phyloP scores from a whole-genome alignment of 2,329 filamentous ascomycete genomes.

The Tolypocladium endophyticum region DNA sequence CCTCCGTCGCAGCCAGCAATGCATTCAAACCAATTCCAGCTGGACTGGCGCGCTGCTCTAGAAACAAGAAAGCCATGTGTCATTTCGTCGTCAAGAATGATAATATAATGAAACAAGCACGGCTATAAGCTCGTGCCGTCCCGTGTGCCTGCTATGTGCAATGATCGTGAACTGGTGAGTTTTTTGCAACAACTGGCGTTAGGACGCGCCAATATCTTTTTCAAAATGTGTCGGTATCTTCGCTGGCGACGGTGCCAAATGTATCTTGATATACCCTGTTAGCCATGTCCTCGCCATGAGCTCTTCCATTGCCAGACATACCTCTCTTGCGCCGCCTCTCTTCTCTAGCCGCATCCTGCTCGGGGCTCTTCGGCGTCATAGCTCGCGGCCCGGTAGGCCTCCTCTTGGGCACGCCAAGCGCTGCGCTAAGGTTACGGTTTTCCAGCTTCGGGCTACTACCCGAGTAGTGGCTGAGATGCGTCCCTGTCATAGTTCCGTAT shows the following conservation, averaged over 20 bases:
- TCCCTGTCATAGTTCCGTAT: conserved; percentile 37
- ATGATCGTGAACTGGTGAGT: not conserved
- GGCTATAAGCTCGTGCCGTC: not conserved
- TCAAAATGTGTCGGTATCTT: conserved; percentile 27
- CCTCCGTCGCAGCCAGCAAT: not conserved
- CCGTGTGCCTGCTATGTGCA: not conserved
- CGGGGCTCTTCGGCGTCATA: conserved; percentile 47
- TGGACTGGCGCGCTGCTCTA: conserved; percentile 7
- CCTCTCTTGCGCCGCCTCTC: conserved; percentile 47
- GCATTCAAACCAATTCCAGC: not conserved
- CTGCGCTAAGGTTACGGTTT: conserved; percentile 46
- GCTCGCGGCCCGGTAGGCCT: conserved; percentile 48
- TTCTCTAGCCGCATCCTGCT: conserved; percentile 33
- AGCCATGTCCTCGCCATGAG: not conserved
- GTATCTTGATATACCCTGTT: conserved; percentile 14
- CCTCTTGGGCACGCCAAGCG: conserved; percentile 39
- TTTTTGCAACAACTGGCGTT: not conserved
- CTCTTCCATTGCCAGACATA: conserved; percentile 20
- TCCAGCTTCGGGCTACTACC: conserved; percentile 46
- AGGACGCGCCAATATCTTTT: not conserved
- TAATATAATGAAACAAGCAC: conserved; percentile 3
- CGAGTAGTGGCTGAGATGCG: conserved; percentile 38
- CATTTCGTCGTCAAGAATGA: conserved; percentile 9
- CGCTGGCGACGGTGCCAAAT: conserved; percentile 22
- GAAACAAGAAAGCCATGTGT: conserved; percentile 8